phyloP scores from a whole-genome alignment of 2,329 filamentous ascomycete genomes.

The Tolypocladium cylindrosporum region DNA sequence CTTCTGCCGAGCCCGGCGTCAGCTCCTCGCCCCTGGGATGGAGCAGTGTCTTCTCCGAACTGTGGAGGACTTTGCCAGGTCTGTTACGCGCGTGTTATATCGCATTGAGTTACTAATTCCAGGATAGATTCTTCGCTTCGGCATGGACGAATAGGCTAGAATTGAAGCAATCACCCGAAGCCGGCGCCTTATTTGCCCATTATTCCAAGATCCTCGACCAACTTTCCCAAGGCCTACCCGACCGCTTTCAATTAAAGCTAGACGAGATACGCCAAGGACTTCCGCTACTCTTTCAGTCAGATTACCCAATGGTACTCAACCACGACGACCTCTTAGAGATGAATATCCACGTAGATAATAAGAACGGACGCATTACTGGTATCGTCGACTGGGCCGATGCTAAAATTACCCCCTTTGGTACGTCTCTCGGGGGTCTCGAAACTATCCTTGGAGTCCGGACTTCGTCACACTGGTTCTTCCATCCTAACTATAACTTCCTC shows the following conservation, averaged over 20 bases:
- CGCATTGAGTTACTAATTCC: neutral
- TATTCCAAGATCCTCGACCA: constrained; percentile 6
- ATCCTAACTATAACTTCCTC: constrained; percentile 4
- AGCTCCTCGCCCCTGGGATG: constrained; percentile 1
- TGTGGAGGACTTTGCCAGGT: constrained; percentile 8
- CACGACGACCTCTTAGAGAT: constrained; percentile 18
- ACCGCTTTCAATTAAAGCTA: constrained; percentile 4
- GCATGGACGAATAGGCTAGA: constrained; percentile 6
- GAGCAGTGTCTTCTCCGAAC: constrained; percentile 5
- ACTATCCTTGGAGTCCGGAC: constrained; percentile 9
- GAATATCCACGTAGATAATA: constrained; percentile 16
- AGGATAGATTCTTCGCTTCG: constrained; percentile 10
- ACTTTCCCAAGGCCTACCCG: constrained; percentile 6
- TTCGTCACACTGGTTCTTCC: constrained; percentile 5
- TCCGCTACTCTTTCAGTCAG: constrained; percentile 8
- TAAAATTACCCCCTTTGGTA: constrained; percentile 14
- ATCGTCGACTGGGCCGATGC: constrained; percentile 18
- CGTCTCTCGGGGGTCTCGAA: constrained; percentile 14
- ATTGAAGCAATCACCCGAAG: neutral
- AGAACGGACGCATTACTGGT: constrained; percentile 11
- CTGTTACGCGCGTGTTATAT: neutral
- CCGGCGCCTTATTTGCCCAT: constrained; percentile 1
- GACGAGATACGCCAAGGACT: constrained; percentile 6
- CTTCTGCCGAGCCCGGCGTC: constrained; percentile 5
- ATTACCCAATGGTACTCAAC: constrained; percentile 12